phyloP scores from a whole-genome alignment of 192 early-diverging fungal species.

The Coemansia sp. region DNA sequence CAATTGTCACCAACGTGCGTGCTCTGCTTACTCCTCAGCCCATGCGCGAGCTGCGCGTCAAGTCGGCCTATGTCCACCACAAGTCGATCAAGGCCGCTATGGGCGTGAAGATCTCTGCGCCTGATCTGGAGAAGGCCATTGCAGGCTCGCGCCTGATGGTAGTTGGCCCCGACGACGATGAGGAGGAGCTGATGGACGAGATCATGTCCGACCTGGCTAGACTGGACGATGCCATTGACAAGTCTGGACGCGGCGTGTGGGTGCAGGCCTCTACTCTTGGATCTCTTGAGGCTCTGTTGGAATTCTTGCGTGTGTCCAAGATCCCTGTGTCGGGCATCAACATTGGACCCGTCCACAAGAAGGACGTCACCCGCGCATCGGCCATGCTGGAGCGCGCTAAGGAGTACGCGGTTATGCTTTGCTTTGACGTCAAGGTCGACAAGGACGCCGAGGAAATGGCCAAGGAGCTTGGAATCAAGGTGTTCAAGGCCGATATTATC shows the following conservation, averaged over 20 bases:
- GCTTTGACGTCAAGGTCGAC: slow-evolving; percentile 90
- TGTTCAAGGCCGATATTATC: slow-evolving; percentile 99
- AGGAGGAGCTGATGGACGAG: slow-evolving; percentile 91
- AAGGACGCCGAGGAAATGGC: slow-evolving; percentile 91
- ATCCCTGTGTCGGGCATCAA: slow-evolving; percentile 97
- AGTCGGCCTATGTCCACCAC: slow-evolving; percentile 95
- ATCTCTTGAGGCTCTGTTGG: slow-evolving; percentile 95
- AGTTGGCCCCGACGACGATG: slow-evolving; percentile 93
- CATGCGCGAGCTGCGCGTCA: slow-evolving; percentile 94
- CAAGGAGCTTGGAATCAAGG: slow-evolving; percentile 87
- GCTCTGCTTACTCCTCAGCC: slow-evolving; percentile 99
- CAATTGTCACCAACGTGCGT: slow-evolving; percentile 91
- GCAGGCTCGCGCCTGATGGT: slow-evolving; percentile 97
- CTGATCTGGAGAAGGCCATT: slow-evolving; percentile 94
- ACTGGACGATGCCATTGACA: slow-evolving; percentile 79
- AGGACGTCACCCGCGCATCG: slow-evolving; percentile 89
- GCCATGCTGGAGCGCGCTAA: slow-evolving; percentile 92
- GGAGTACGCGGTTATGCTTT: slow-evolving; percentile 85
- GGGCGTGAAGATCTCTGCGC: slow-evolving; percentile 95
- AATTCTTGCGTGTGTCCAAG: slow-evolving; percentile 85
- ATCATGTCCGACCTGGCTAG: slow-evolving; percentile 89
- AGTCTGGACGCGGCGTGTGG: slow-evolving; percentile 88
- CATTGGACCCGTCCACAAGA: slow-evolving; percentile 98
- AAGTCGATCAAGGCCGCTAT: slow-evolving; percentile 95
- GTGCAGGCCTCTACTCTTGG: slow-evolving; percentile 99